A percentile compares a stretch with the other conserved stretches of the same genome.
These are phyloP conservation scores for Corinectria fuckeliana DNA, from an alignment of 2,329 filamentous ascomycete genomes.

Conservation along the genomic window DNA sequence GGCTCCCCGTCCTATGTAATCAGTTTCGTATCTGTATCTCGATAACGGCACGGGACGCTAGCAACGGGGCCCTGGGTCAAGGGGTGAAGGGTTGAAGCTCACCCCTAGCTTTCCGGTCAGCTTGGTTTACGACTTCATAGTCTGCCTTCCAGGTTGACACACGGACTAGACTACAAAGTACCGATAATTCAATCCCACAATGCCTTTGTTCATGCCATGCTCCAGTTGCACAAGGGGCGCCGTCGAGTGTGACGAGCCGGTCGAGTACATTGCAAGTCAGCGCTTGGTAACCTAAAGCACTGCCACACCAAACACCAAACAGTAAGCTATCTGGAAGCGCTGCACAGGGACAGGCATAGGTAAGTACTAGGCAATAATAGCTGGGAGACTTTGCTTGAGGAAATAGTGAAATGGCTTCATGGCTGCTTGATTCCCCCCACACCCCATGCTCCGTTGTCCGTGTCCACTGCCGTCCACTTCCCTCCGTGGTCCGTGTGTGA, in stretches of 20 bases:
- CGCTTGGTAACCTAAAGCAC: constrained; percentile 17
- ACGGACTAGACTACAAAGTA: too few species aligned
- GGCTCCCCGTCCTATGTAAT: too few species aligned
- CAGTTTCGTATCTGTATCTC: neutral
- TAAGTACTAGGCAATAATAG: too few species aligned
- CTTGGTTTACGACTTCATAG: neutral
- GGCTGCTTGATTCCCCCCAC: constrained; percentile 6
- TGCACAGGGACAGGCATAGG: too few species aligned
- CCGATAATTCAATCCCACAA: too few species aligned
- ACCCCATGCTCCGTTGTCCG: neutral
- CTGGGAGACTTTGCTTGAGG: too few species aligned
- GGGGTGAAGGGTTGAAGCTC: neutral
- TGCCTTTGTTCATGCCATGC: neutral
- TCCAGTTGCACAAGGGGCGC: neutral
- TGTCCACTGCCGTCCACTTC: neutral
- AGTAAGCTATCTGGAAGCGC: neutral
- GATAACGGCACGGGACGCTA: neutral
- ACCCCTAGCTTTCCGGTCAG: neutral
- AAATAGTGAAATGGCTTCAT: constrained; percentile 11
- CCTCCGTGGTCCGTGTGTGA: neutral
- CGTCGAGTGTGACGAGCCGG: neutral
- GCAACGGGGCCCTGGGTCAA: neutral
- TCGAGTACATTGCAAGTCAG: constrained; percentile 13
- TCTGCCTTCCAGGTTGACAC: too few species aligned
- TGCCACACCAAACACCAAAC: neutral